Conservation (phyloP, 306 rosid species). For the Pueraria montana region DNA sequence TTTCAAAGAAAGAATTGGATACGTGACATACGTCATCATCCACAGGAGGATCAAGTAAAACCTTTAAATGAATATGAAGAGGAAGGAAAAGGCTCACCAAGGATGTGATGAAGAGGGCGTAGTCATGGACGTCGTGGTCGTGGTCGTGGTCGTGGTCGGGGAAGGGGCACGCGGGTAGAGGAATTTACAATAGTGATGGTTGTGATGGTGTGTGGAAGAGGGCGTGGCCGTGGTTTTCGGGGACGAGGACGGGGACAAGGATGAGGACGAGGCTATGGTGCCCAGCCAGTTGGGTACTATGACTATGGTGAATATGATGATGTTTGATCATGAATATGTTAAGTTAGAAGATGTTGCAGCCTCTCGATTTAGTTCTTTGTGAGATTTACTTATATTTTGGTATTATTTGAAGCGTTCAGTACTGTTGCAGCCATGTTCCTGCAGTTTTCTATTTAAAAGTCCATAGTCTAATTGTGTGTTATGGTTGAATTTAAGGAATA, state of each 20-base stretch:
- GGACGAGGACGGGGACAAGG: too few species aligned
- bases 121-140: too few species aligned
- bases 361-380: constrained; percentile 56
- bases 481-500: too few species aligned
- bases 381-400: constrained; percentile 53
- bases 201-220: constrained; percentile 86
- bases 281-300: constrained; percentile 61
- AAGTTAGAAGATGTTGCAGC: constrained; percentile 60
- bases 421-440: constrained; percentile 58
- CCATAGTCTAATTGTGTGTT: too few species aligned
- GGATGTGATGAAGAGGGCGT: constrained; percentile 73
- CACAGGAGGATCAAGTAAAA: constrained; percentile 86
- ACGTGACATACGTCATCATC: too few species aligned
- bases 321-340: constrained; percentile 49
- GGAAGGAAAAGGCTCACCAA: constrained; percentile 81
- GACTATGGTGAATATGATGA: constrained; percentile 72
- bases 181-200: constrained; percentile 78
- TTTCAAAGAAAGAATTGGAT: constrained; percentile 73
- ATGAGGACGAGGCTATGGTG: constrained; percentile 74
- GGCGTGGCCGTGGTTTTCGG: constrained; percentile 70
- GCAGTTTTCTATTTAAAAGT: too few species aligned
- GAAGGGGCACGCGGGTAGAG: constrained; percentile 85
- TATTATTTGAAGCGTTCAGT: constrained; percentile 37
- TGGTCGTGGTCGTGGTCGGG: constrained; percentile 81
- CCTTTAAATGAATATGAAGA: constrained; percentile 80